phyloP scores from a whole-genome alignment of 2,329 filamentous ascomycete genomes.

The Fusarium penzigii region DNA sequence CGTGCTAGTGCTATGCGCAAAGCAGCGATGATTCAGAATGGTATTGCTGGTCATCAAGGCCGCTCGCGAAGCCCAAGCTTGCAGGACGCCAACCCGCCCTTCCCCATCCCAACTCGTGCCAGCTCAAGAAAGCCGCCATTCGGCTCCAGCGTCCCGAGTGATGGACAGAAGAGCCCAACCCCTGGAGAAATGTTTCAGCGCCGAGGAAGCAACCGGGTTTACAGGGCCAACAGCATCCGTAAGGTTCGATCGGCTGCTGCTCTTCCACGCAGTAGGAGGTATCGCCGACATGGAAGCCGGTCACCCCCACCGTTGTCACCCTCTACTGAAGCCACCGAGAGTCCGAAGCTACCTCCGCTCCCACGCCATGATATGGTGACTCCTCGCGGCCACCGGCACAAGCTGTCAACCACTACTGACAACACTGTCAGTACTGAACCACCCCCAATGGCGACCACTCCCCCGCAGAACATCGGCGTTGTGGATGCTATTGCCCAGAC shows the following conservation, averaged over 20 bases:
- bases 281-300: constrained; percentile 54
- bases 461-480: constrained; percentile 71
- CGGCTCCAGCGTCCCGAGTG: constrained; percentile 65
- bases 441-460: constrained; percentile 46
- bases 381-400: constrained; percentile 55
- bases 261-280: constrained; percentile 58
- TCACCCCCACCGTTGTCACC: constrained; percentile 68
- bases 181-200: constrained; percentile 58
- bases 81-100: constrained; percentile 71
- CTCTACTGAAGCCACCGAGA: constrained; percentile 68
- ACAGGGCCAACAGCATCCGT: constrained; percentile 65
- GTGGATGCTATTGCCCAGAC: constrained; percentile 97
- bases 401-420: constrained; percentile 61
- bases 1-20: constrained; percentile 69
- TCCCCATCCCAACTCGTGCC: constrained; percentile 85
- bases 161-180: constrained; percentile 78
- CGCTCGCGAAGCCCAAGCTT: constrained; percentile 67
- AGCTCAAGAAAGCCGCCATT: constrained; percentile 77
- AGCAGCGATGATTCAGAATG: constrained; percentile 77
- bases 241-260: constrained; percentile 84
- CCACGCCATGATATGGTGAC: constrained; percentile 72
- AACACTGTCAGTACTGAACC: constrained; percentile 46
- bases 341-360: constrained; percentile 70
- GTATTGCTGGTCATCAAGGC: constrained; percentile 67
- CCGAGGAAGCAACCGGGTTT: constrained; percentile 49